These are phyloP conservation scores for Tolypocladium guangdongense DNA, from an alignment of 2,329 filamentous ascomycete genomes.

Conservation along the genomic window DNA sequence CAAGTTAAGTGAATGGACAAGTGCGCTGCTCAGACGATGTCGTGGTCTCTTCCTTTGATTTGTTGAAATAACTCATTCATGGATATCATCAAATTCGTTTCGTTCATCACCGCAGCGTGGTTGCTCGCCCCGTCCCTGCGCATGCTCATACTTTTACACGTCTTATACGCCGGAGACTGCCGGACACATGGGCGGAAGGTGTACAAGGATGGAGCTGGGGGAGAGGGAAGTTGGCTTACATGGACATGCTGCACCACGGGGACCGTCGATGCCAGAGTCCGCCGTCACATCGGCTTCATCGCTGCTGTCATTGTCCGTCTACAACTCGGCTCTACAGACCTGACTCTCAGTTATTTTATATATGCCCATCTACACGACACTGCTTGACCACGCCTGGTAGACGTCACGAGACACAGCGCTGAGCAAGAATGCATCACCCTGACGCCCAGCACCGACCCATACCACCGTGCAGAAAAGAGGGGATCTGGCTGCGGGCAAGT, in stretches of 20 bases:
- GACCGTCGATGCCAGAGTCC: too few species aligned
- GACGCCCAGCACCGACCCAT: too few species aligned
- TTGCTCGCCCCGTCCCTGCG: not conserved
- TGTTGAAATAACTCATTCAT: not conserved
- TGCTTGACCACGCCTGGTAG: not conserved
- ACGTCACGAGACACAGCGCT: not conserved
- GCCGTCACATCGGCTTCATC: too few species aligned
- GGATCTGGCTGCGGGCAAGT: too few species aligned
- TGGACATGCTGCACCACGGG: too few species aligned
- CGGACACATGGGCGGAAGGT: not conserved
- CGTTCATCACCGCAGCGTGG: slow-evolving; percentile 11
- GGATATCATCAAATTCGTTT: slow-evolving; percentile 13
- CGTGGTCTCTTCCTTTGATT: slow-evolving; percentile 8
- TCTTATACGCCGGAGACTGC: not conserved
- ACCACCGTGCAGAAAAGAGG: too few species aligned
- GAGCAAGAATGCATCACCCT: slow-evolving; percentile 12
- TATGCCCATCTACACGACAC: too few species aligned
- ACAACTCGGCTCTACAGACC: too few species aligned
- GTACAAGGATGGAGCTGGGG: not conserved
- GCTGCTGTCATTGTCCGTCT: too few species aligned
- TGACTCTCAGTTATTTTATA: too few species aligned
- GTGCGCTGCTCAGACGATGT: slow-evolving; percentile 17
- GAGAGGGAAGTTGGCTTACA: not conserved
- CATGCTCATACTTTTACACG: not conserved
- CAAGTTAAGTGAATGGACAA: not conserved